Percentiles rank a stretch among this genome's conserved stretches.
Evolutionary conservation across 257 asterid genomes (phyloP).

Genomic region (Cynanchum wilfordii): DNA sequence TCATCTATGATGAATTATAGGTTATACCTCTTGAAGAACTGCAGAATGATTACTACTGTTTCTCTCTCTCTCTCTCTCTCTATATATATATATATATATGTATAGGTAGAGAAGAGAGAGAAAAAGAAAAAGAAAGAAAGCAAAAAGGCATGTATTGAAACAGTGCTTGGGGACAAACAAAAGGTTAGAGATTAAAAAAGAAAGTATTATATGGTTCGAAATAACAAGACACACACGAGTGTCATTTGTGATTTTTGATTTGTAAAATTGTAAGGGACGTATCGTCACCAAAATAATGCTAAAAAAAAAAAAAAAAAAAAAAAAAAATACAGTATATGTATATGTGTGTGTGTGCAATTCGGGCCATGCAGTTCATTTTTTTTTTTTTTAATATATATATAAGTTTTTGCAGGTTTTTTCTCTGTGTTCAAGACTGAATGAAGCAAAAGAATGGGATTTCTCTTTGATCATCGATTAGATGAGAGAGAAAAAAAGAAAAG

Average conservation of each 20-base stretch:
- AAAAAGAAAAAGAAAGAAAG: background rate
- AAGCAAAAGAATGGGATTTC: slow-evolving; percentile 19
- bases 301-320: slow-evolving; percentile 5
- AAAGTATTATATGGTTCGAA: background rate
- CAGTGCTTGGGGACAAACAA: background rate
- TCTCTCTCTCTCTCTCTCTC: background rate
- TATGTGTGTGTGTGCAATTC: background rate
- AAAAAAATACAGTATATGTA: too few relatives aligned
- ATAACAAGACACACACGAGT: slow-evolving; percentile 9
- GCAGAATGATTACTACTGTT: background rate
- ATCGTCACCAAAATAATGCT: slow-evolving; percentile 1
- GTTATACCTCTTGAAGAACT: background rate
- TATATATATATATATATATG: background rate
- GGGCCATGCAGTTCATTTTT: slow-evolving; percentile 8
- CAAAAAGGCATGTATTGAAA: slow-evolving; percentile 5
- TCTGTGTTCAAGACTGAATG: slow-evolving; percentile 16
- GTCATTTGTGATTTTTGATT: background rate
- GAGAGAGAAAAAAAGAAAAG: background rate
- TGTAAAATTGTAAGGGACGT: slow-evolving; percentile 21
- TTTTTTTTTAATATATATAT: too few relatives aligned
- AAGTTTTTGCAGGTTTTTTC: slow-evolving; percentile 16
- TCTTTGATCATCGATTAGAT: slow-evolving; percentile 3
- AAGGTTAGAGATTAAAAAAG: background rate
- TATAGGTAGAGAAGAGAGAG: background rate
- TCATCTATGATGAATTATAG: too few relatives aligned